A percentile compares a stretch with the other conserved stretches of the same genome.
Evolutionary conservation across 2,329 filamentous ascomycete genomes (phyloP).

Genomic region (Botrytis galanthina): DNA sequence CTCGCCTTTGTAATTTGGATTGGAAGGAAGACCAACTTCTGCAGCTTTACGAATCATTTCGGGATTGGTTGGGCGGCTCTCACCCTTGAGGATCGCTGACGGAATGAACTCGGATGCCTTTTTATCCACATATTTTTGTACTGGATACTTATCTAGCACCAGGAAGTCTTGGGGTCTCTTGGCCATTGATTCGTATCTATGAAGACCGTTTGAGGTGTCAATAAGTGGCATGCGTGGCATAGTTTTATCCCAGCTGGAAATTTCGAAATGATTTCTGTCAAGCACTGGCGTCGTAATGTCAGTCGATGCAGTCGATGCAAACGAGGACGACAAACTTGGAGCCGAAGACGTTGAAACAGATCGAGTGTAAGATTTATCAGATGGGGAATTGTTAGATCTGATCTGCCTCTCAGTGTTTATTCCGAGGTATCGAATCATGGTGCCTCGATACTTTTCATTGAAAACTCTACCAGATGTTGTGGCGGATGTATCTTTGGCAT

Average conservation of each 20-base stretch:
- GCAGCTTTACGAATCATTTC: constrained; percentile 5
- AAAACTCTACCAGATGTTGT: not conserved
- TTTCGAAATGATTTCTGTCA: not conserved
- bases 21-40: not conserved
- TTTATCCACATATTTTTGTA: not conserved
- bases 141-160: not conserved
- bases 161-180: not conserved
- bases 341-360: not conserved
- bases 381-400: too few relatives aligned
- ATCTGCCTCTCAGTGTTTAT: not conserved
- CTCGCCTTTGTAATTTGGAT: constrained; percentile 22
- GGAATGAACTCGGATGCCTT: not conserved
- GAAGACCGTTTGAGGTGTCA: not conserved
- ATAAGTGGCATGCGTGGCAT: too few relatives aligned
- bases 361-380: not conserved
- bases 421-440: not conserved
- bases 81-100: constrained; percentile 11
- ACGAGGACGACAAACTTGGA: not conserved
- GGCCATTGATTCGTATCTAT: not conserved
- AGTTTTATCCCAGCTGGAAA: not conserved
- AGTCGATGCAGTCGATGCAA: not conserved
- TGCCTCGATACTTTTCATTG: not conserved
- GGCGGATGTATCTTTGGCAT: not conserved
- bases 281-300: not conserved
- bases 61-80: not conserved